These are phyloP conservation scores for Talaromyces sp. DNA, from an alignment of 2,329 filamentous ascomycete species.

Conservation along the genomic window DNA sequence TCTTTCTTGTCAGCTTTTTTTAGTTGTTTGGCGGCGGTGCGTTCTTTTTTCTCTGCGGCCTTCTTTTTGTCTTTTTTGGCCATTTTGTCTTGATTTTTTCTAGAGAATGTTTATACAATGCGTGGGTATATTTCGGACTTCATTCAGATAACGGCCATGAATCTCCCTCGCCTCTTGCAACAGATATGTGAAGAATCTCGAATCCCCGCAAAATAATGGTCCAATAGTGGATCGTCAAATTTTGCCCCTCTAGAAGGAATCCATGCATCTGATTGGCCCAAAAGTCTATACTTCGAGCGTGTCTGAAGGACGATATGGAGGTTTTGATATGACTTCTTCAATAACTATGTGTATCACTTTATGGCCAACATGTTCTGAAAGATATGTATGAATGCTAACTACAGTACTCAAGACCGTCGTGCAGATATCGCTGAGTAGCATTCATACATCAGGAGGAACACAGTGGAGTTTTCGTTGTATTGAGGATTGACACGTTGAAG, in stretches of 20 bases:
- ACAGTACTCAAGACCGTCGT: too few species aligned
- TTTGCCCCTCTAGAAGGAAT: slow-evolving; percentile 6
- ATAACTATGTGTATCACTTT: not conserved
- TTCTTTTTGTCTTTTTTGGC: slow-evolving; percentile 53
- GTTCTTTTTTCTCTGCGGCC: slow-evolving; percentile 53
- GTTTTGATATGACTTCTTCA: not conserved
- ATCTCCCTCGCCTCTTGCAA: not conserved
- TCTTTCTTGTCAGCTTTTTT: slow-evolving; percentile 72
- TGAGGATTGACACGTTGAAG: too few species aligned
- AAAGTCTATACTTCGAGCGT: slow-evolving; percentile 4
- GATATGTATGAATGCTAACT: too few species aligned
- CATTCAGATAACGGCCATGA: not conserved
- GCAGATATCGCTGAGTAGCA: too few species aligned
- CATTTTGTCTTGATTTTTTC: slow-evolving; percentile 31
- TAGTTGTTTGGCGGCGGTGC: slow-evolving; percentile 67
- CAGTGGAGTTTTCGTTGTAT: too few species aligned
- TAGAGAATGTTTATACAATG: not conserved
- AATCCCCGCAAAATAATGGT: slow-evolving; percentile 1
- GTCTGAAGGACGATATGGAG: not conserved
- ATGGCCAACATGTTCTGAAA: too few species aligned
- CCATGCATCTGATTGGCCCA: slow-evolving; percentile 6
- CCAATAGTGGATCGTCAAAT: slow-evolving; percentile 8
- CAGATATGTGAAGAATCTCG: not conserved
- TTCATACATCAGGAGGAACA: too few species aligned
- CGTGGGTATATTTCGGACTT: not conserved